Base-by-base conservation (phyloP, 2,329 filamentous ascomycete genomes). In the Botrytis cinerea region DNA sequence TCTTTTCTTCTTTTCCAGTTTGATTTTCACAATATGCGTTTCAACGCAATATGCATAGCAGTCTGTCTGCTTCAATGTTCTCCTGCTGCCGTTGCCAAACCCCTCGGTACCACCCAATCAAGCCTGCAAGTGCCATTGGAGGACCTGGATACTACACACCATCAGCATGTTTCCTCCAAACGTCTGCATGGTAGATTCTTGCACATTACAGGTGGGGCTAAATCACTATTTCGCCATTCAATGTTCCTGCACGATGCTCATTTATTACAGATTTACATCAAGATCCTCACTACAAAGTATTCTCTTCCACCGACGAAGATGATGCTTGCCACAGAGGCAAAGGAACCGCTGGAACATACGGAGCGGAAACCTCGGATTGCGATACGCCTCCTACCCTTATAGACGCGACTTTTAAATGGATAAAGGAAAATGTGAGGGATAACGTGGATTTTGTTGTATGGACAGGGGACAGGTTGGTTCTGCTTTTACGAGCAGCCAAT, bases 341-440 rank as follows among this genome's bases (percentile, higher is more conserved):
- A 74, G 96, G 96, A 20, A 85, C 89, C 9, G 92, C 95, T 12
- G 95, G 95, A 63, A 86, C 88, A 69, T 96, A 94, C 80, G 96
- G 96, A 79, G 91, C 94, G 72, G 93, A 96, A 82, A 94, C 91
- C 1, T 93, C 93, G 14, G 93, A 94, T 74, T 99, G 96, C 86
- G 96, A 99, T 83, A 89, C 93, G 3, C 95, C 96, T 0, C 83
- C 91, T 74, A 85, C 91, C 0, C 89, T 99, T 28, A 85, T 97
- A 75, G 93, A 98, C 82, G 92, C 93, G 78, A 98, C 95, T 0
- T 93, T 98, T 80, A 87, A 91, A 79, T 99, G 95, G 95, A 92
- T 99, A 70, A 86, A 89, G 62, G 87, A 90, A 61, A 91, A 97
- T 79, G 80, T 97, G 73, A 91, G 88, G 80, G 92, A 95, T 80